Base-by-base conservation (phyloP, 2,329 filamentous ascomycete genomes). In the Escovopsis weberi region DNA sequence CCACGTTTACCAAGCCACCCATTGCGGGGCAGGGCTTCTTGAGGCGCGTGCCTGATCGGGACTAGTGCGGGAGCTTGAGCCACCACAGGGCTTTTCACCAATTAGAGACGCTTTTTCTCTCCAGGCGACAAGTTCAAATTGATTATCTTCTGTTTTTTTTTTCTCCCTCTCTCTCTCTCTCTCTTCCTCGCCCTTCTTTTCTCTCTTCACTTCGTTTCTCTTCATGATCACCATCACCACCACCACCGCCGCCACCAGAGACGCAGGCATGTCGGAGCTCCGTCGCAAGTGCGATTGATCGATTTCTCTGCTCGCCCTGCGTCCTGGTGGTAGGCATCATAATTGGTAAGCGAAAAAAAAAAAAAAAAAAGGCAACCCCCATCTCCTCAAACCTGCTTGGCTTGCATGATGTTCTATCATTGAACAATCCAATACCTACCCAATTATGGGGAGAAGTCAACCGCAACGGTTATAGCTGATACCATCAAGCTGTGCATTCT, bases 361-460 rank as follows among this genome's bases (percentile, higher is more conserved):
- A 3, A 47, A 43, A 45, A 36, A 30, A 30, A 11, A 30, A 30
- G 28, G 10, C 26, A 19, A 33, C 30, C 19, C 11, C 26, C 11
- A 43, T 46, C 49, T 15, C 15, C 33, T 44, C 40, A 39, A 41
- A 47, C 41, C 18, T 40, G 28, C 11, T 30, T 30, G 47, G 43
- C 38, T 50, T 32, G 38, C 33, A 48, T 59, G 60, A 64, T 63
- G 60, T 59, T 50, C 43, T 47, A 51, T 51, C 51, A 59, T 61
- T 60, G 70, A 75, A 75, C 72, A 76, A 76, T 77, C 73, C 73
- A 77, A 76, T 63, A 69, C 72, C 69, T 70, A 77, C 72, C 60
- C 65, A 55, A 58, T 58, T 62, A 67, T 77, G 74, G 72, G 72
- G 72, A 75, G 59, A 51, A 47, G 49, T 61, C 56, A 60, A 58